Evolutionary conservation across 768 basidiomycete genomes (phyloP), one percentile per base, ranked within the genome.

Genomic region (Termitomyces sp.): DNA sequence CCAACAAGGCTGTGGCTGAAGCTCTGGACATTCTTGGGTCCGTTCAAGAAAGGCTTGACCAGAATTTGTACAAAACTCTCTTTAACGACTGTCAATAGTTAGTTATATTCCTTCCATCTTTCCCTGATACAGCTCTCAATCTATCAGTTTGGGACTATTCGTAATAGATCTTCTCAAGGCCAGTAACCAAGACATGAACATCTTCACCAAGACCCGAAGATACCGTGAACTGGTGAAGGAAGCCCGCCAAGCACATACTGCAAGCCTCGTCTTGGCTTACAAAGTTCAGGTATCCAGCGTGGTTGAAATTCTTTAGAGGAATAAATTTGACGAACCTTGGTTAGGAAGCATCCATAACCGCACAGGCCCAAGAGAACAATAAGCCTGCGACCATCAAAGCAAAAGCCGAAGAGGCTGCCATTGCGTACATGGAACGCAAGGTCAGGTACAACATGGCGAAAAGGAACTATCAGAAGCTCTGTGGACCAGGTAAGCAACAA

Each of bases 21-120:
- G 32, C 32, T 35, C 1, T 50, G 33, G 32, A 50, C 20, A 35
- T 12, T 5, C 50, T 50, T 35, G 2, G 50, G 50, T 20, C 12
- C 5, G 50, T 50, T 20, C 50, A 50, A 50, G 50, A 13, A 3
- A 14, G 2, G 20, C 50, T 50, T 35, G 50, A 50, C n/a, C 33
- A 3, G 12, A 1, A 13, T 1, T 0, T 20, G n/a, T n/a, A 35
- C 5, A 2, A 12, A 1, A 3, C 0, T 10, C 9, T 35, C 0
- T n/a, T 50, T 9, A 20, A 50, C 1, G 33, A 33, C 20, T 50
- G 50, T 35, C 32, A 5, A 50, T 2, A 13, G 33, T 50, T 23
- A 50, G 32, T 23, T 10, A 5, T 33, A 5, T 4, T 35, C 20
- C 50, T 33, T 10, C 7, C 12, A 14, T 14, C 12, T 38, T 36